Conservation (phyloP, 495 filamentous ascomycete species). For the Apiosordaria backusii region DNA sequence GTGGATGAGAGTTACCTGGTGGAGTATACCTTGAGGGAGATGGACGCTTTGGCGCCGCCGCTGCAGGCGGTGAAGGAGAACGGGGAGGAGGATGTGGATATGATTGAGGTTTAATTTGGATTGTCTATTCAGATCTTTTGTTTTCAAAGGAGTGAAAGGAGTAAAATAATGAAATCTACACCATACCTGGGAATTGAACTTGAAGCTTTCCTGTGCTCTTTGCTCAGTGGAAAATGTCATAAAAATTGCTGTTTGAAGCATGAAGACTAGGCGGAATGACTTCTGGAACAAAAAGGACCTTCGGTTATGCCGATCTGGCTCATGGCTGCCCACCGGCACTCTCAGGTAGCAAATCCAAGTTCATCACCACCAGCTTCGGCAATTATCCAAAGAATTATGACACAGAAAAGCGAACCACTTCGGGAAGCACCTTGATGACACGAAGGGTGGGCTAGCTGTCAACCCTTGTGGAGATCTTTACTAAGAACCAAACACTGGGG, state of each 20-base stretch:
- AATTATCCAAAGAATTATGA: too few species aligned
- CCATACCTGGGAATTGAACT: neutral
- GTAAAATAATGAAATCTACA: neutral
- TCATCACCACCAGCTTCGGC: too few species aligned
- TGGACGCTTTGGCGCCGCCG: slow-evolving; percentile 68
- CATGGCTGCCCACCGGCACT: too few species aligned
- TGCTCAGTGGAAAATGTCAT: neutral
- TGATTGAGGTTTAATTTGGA: slow-evolving; percentile 34
- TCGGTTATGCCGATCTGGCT: neutral
- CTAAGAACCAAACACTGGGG: neutral
- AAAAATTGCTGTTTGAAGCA: neutral
- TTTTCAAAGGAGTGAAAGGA: neutral
- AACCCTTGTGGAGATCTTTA: neutral
- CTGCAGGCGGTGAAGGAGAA: slow-evolving; percentile 29
- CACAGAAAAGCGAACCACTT: neutral
- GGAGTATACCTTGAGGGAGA: slow-evolving; percentile 86
- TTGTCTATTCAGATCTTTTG: neutral
- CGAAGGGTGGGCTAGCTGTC: neutral
- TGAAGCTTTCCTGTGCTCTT: too few species aligned
- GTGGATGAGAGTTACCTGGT: slow-evolving; percentile 93
- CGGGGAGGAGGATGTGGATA: slow-evolving; percentile 39
- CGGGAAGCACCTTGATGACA: neutral
- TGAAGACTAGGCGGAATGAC: too few species aligned
- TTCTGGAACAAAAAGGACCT: too few species aligned
- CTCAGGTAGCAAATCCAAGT: too few species aligned